Evolutionary conservation across 768 basidiomycete genomes (phyloP), one percentile per base, ranked within the genome.

Genomic region (Lentinula guzmanii): DNA sequence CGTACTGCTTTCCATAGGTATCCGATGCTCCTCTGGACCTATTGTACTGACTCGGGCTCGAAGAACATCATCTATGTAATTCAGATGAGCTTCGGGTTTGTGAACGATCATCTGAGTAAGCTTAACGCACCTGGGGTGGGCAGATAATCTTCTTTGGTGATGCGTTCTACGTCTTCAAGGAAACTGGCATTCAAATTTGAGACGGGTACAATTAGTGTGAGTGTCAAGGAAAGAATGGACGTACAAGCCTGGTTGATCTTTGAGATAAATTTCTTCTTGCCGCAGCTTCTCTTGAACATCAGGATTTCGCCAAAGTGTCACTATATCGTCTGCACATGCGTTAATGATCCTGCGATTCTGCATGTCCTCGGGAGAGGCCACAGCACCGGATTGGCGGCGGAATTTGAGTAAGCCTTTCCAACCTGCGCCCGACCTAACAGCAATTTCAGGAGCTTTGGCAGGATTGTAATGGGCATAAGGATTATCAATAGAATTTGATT

Each of bases 231-330:
- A 33, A 56, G 41, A 41, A 53, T 61, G 60, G 9, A 81, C 85
- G 70, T 64, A 87, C 86, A 86, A 88, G 55, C 84, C 83, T 33
- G 83, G 79, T 64, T 85, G 84, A 57, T 85, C 83, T 67, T 83
- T 76, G 53, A 86, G 72, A 9, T 67, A 65, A 41, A 86, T 78
- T 5, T 79, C 77, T 50, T 78, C 75, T 16, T 73, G 70, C 45
- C 65, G 67, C 45, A 88, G 69, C 28, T 71, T 70, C 2, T 72
- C 69, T 62, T 79, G 82, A 2, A 87, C 79, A 18, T 66, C 69
- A 1, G 66, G 63, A 61, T 84, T 74, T 13, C 70, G 72, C 86
- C 87, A 88, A 33, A 89, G 72, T 21, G 72, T 71, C 4, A 74
- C 70, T 24, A 89, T 85, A 67, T 86, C 83, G 18, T 77, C 76